A percentile compares a stretch with the other conserved stretches of the same genome.
Evolutionary conservation across 1,139 yeast species (phyloP).

Genomic region (Saccharomyces uvarum): DNA sequence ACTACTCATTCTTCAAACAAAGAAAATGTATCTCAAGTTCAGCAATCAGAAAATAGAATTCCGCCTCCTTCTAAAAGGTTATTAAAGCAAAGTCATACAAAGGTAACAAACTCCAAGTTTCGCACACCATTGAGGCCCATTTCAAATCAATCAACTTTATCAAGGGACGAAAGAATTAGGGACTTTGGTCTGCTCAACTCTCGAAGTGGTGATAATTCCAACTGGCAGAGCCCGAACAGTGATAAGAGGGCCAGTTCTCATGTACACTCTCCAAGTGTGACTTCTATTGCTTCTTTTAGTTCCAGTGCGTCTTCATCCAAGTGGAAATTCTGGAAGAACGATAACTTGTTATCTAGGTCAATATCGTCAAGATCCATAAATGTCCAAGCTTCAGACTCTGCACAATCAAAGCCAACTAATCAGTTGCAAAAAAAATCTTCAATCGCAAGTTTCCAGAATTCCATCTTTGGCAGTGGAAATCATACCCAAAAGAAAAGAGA

Average conservation of each 20-base stretch:
- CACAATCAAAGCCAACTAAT: neutral
- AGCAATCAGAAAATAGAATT: neutral
- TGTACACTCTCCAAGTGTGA: neutral
- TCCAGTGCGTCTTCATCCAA: conserved; percentile 13
- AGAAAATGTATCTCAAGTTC: neutral
- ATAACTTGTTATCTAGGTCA: conserved; percentile 1
- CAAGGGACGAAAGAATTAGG: neutral
- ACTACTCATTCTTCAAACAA: conserved; percentile 2
- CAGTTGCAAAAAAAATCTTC: conserved; percentile 17
- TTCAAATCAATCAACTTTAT: neutral
- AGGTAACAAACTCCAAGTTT: neutral
- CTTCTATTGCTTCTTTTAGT: neutral
- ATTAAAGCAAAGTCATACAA: neutral
- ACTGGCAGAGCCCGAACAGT: neutral
- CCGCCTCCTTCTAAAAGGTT: neutral
- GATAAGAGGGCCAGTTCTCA: neutral
- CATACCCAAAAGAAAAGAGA: conserved; percentile 7
- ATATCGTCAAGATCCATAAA: neutral
- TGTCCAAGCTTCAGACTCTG: neutral
- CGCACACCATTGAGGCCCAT: neutral
- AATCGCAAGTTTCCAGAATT: conserved; percentile 21
- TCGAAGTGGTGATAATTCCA: neutral
- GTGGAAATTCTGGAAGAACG: conserved; percentile 33
- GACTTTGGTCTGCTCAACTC: neutral
- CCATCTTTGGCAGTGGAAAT: conserved; percentile 9